Percentiles rank a stretch among this genome's conserved stretches.
Evolutionary conservation across 2,329 filamentous ascomycete species (phyloP).

Genomic region (Aureobasidium sp.): DNA sequence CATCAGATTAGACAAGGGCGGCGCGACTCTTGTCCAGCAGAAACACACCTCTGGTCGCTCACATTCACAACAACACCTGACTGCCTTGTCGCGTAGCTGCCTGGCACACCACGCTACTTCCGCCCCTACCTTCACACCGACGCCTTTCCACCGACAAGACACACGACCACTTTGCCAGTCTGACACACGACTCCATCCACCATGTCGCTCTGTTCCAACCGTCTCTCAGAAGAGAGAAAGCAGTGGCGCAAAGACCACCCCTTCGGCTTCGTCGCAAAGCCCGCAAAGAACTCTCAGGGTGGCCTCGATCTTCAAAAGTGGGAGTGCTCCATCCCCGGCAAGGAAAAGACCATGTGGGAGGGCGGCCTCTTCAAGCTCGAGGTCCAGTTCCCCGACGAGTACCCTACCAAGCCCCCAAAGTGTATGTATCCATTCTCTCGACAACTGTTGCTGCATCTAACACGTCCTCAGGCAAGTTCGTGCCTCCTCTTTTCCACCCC

Average conservation of each 20-base stretch:
- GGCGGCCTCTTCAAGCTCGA: slow-evolving; percentile 95
- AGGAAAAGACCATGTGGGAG: slow-evolving; percentile 95
- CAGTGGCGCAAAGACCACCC: slow-evolving; percentile 96
- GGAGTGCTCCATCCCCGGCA: slow-evolving; percentile 95
- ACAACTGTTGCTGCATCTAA: not conserved
- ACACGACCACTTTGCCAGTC: not conserved
- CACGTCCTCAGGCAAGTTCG: slow-evolving; percentile 70
- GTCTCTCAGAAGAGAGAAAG: slow-evolving; percentile 84
- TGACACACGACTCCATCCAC: not conserved
- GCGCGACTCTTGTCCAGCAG: not conserved
- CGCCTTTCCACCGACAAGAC: not conserved
- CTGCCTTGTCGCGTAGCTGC: not conserved
- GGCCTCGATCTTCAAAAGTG: slow-evolving; percentile 87
- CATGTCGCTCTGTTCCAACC: slow-evolving; percentile 85
- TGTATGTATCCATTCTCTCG: slow-evolving; percentile 52
- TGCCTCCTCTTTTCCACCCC: slow-evolving; percentile 90
- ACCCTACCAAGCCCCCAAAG: slow-evolving; percentile 97
- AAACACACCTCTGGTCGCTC: not conserved
- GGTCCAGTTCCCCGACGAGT: slow-evolving; percentile 91
- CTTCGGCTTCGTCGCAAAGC: slow-evolving; percentile 93
- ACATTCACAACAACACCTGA: not conserved
- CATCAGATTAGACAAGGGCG: slow-evolving; percentile 5
- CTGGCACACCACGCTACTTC: not conserved
- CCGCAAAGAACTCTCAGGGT: slow-evolving; percentile 68
- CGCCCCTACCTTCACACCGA: not conserved